Conservation (phyloP, 331 rosid genomes). For the Dryas integrifolia region DNA sequence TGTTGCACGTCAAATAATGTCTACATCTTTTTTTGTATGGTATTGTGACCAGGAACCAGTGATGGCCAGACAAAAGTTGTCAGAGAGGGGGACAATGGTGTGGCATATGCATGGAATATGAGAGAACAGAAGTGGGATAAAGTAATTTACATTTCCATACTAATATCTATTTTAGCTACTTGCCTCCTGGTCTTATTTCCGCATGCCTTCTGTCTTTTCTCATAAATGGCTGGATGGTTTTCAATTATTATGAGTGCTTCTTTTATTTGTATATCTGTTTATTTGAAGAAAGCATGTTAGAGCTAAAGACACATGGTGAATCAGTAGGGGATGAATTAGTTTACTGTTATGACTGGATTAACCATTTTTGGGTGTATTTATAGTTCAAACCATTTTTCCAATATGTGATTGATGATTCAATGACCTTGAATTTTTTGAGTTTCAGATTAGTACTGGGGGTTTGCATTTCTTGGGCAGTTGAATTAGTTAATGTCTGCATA, state of each 20-base stretch:
- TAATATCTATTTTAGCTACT: slow-evolving; percentile 18
- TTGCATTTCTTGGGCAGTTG: neutral
- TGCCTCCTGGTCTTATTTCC: neutral
- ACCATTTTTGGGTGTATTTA: neutral
- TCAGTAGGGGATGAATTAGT: neutral
- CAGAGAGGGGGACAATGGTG: slow-evolving; percentile 97
- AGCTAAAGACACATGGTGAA: neutral
- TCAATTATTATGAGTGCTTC: neutral
- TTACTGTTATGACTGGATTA: neutral
- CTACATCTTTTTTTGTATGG: neutral
- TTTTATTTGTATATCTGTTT: neutral
- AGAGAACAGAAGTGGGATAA: slow-evolving; percentile 86
- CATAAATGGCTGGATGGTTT: neutral
- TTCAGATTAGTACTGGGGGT: neutral
- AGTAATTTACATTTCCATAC: slow-evolving; percentile 44
- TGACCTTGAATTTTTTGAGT: neutral
- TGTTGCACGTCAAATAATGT: neutral
- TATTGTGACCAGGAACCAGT: slow-evolving; percentile 66
- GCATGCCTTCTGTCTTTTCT: slow-evolving; percentile 11
- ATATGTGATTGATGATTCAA: neutral
- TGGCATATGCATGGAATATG: slow-evolving; percentile 90
- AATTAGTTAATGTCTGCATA: neutral
- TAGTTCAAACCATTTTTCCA: neutral
- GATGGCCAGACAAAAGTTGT: slow-evolving; percentile 90
- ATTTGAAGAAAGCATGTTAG: neutral